These are phyloP conservation scores for Nakazawaea sp. DNA, from an alignment of 805 yeast species.

Conservation along the genomic window DNA sequence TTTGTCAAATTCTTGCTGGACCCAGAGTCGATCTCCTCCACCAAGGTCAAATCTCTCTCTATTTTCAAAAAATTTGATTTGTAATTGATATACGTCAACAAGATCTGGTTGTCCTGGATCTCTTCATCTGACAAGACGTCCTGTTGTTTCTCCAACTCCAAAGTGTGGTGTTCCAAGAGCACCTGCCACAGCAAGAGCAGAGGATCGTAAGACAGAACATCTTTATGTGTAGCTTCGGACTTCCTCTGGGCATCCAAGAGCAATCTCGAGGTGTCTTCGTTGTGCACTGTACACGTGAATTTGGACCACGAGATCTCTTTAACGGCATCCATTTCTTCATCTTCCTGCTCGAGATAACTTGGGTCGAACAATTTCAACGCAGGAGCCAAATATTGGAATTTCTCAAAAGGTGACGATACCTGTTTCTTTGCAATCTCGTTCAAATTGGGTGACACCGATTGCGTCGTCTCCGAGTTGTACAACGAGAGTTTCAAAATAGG, in stretches of 20 bases:
- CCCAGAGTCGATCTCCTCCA: conserved; percentile 22
- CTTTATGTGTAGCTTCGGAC: conserved; percentile 23
- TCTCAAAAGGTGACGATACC: too few relatives aligned
- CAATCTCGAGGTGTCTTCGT: conserved; percentile 65
- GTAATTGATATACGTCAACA: conserved; percentile 71
- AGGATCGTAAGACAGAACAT: conserved; percentile 45
- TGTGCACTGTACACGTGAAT: conserved; percentile 53
- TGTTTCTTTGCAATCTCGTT: conserved; percentile 39
- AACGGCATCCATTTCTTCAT: conserved; percentile 17
- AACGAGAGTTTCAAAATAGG: conserved; percentile 45
- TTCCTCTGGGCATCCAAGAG: conserved; percentile 35
- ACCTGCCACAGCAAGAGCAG: conserved; percentile 64
- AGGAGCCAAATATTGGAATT: conserved; percentile 26
- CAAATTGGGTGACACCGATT: conserved; percentile 33
- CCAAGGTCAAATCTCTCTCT: conserved; percentile 59
- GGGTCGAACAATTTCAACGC: conserved; percentile 29
- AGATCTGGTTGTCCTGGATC: conserved; percentile 65
- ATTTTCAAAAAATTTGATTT: conserved; percentile 58
- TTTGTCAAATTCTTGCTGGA: conserved; percentile 13
- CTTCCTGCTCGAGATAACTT: conserved; percentile 25
- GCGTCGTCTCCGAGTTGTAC: conserved; percentile 27
- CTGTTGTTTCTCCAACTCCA: conserved; percentile 39
- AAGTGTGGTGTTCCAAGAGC: conserved; percentile 52
- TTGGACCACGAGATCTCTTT: conserved; percentile 40
- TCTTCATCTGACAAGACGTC: conserved; percentile 42